phyloP scores from a whole-genome alignment of 1,139 yeast genomes.

The Suhomyces wounanorum region DNA sequence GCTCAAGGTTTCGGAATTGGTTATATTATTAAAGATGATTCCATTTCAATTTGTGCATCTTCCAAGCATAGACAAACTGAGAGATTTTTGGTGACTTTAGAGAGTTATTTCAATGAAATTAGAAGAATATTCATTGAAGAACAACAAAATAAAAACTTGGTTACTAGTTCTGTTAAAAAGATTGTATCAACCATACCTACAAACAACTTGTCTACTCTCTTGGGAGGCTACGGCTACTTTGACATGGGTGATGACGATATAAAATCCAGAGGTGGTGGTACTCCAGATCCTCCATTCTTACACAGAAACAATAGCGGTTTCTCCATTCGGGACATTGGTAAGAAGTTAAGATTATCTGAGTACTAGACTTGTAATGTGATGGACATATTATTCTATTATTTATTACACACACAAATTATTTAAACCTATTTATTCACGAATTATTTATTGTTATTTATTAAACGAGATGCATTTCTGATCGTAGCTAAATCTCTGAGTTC shows the following conservation, averaged over 20 bases:
- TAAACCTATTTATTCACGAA: slow-evolving; percentile 6
- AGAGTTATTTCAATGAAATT: slow-evolving; percentile 67
- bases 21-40: slow-evolving; percentile 82
- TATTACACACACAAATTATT: neutral
- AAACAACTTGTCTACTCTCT: slow-evolving; percentile 43
- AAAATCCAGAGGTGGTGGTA: slow-evolving; percentile 67
- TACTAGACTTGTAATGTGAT: slow-evolving; percentile 37
- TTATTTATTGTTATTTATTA: slow-evolving; percentile 7
- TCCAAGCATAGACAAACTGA: slow-evolving; percentile 90
- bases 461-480: neutral
- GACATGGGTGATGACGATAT: slow-evolving; percentile 72
- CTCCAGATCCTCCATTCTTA: slow-evolving; percentile 66
- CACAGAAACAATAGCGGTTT: slow-evolving; percentile 48
- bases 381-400: slow-evolving; percentile 1
- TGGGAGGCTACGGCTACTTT: slow-evolving; percentile 81
- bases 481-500: neutral
- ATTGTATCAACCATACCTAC: slow-evolving; percentile 5
- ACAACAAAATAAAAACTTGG: slow-evolving; percentile 14
- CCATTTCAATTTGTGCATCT: slow-evolving; percentile 82
- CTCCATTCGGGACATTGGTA: slow-evolving; percentile 64
- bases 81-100: slow-evolving; percentile 75
- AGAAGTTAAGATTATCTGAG: slow-evolving; percentile 72
- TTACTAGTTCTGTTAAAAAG: slow-evolving; percentile 6
- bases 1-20: slow-evolving; percentile 93
- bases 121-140: slow-evolving; percentile 55